phyloP scores from a whole-genome alignment of 1,284 basidiomycete species.

The Ganoderma multipileum region DNA sequence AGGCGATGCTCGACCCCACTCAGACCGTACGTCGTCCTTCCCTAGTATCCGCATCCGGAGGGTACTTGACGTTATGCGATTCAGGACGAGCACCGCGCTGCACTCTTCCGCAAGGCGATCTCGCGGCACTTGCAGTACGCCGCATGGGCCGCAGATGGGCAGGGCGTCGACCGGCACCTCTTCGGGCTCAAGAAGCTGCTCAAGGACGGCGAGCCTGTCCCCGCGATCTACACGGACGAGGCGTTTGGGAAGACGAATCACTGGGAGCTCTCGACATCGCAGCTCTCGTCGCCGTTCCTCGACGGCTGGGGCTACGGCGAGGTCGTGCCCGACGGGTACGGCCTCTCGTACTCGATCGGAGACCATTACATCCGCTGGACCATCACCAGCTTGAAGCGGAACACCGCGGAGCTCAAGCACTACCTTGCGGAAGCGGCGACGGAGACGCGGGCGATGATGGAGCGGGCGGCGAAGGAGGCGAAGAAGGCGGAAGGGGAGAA shows the following conservation, averaged over 20 bases:
- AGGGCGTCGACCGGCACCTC: slow-evolving; percentile 95
- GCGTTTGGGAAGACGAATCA: slow-evolving; percentile 78
- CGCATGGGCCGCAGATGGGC: slow-evolving; percentile 90
- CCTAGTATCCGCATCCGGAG: too few relatives aligned
- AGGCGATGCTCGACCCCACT: slow-evolving; percentile 82
- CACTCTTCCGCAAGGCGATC: slow-evolving; percentile 81
- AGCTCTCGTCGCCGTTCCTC: slow-evolving; percentile 84
- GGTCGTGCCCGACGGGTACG: slow-evolving; percentile 94
- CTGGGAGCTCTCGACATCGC: slow-evolving; percentile 94
- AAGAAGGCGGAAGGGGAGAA: slow-evolving; percentile 34
- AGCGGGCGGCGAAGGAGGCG: slow-evolving; percentile 55
- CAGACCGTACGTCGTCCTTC: slow-evolving; percentile 37
- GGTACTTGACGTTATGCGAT: not conserved
- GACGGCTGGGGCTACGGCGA: slow-evolving; percentile 99
- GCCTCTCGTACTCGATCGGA: slow-evolving; percentile 92
- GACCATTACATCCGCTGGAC: slow-evolving; percentile 92
- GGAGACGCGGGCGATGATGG: slow-evolving; percentile 80
- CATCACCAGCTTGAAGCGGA: slow-evolving; percentile 82
- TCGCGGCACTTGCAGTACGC: slow-evolving; percentile 89
- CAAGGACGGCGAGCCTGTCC: slow-evolving; percentile 77
- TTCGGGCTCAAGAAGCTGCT: slow-evolving; percentile 92
- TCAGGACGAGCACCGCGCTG: slow-evolving; percentile 69
- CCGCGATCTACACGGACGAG: slow-evolving; percentile 82
- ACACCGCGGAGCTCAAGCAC: slow-evolving; percentile 70
- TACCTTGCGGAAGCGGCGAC: slow-evolving; percentile 83